These are phyloP conservation scores for Cyphellophora europaea DNA, from an alignment of 2,329 filamentous ascomycete genomes.

Conservation along the genomic window DNA sequence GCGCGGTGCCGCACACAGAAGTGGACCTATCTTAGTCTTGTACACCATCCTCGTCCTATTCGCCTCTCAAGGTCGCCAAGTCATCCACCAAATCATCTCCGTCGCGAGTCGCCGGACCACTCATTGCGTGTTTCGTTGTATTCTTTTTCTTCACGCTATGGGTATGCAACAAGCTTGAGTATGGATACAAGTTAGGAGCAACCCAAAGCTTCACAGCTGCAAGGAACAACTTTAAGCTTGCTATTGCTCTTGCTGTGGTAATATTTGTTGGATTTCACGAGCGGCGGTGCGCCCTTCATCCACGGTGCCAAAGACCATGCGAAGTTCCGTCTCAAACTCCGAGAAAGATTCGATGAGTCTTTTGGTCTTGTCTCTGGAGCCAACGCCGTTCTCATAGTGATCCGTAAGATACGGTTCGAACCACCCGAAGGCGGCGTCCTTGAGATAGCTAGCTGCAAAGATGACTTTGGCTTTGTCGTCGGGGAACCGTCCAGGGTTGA, in stretches of 20 bases:
- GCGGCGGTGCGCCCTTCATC: no score
- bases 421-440: neutral
- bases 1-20: no score
- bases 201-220: slow-evolving; percentile 84
- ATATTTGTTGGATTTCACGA: slow-evolving; percentile 72
- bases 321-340: neutral
- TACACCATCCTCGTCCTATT: slow-evolving; percentile 85
- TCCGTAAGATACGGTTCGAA: neutral
- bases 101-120: slow-evolving; percentile 70
- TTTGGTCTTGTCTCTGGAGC: neutral
- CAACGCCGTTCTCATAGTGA: neutral
- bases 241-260: slow-evolving; percentile 78
- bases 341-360: neutral
- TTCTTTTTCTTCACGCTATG: slow-evolving; percentile 64
- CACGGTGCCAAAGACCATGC: no score
- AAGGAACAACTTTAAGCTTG: slow-evolving; percentile 88
- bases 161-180: slow-evolving; percentile 56
- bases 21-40: slow-evolving; percentile 68
- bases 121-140: slow-evolving; percentile 70
- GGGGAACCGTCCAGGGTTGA: neutral
- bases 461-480: neutral
- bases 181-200: slow-evolving; percentile 58
- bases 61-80: slow-evolving; percentile 65
- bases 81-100: slow-evolving; percentile 73
- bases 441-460: neutral